phyloP scores from a whole-genome alignment of 2,329 filamentous ascomycete genomes.

The Periconia macrospinosa region DNA sequence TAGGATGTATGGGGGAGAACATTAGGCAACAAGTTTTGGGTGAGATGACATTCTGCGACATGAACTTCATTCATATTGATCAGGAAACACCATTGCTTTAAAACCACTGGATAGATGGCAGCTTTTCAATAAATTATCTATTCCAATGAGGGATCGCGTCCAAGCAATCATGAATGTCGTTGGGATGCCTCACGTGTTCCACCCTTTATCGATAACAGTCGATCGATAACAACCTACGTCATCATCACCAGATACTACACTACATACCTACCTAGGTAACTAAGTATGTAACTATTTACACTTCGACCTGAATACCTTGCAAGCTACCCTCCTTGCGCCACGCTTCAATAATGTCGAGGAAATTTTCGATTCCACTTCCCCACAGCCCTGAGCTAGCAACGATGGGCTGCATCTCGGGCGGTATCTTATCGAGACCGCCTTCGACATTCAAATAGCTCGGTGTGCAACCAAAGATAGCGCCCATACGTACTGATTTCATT shows the following conservation, averaged over 20 bases:
- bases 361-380: conserved; percentile 21
- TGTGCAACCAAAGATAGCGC: conserved; percentile 17
- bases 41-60: too few relatives aligned
- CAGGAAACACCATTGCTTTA: too few relatives aligned
- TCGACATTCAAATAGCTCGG: conserved; percentile 22
- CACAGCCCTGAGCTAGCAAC: conserved; percentile 18
- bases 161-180: too few relatives aligned
- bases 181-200: too few relatives aligned
- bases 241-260: neutral
- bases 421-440: conserved; percentile 15
- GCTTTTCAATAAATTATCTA: too few relatives aligned
- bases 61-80: too few relatives aligned
- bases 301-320: conserved; percentile 5
- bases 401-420: conserved; percentile 17
- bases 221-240: neutral
- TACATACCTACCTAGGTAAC: too few relatives aligned
- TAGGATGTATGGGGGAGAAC: too few relatives aligned
- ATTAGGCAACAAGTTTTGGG: too few relatives aligned
- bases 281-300: conserved; percentile 5
- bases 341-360: conserved; percentile 12
- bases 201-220: too few relatives aligned
- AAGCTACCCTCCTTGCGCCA: conserved; percentile 11
- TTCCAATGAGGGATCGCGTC: too few relatives aligned
- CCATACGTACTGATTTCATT: conserved; percentile 14
- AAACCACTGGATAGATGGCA: too few relatives aligned